Evolutionary conservation across 257 asterid species (phyloP).

Genomic region (Nicotiana obtusifolia): DNA sequence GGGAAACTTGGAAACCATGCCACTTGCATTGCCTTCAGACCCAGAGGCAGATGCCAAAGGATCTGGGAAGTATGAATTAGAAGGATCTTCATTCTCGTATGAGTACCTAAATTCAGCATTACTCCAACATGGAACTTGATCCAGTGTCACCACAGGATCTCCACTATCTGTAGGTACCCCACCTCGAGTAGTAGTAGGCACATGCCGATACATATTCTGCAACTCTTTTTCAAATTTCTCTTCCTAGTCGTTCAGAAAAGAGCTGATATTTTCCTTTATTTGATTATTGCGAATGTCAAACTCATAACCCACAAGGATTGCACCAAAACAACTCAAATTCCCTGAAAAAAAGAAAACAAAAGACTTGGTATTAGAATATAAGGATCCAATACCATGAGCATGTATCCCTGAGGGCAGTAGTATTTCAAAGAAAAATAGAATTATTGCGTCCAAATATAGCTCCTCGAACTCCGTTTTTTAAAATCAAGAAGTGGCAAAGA

Average conservation of each 20-base stretch:
- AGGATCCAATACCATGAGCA: background rate
- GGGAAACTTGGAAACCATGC: constrained; percentile 71
- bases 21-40: constrained; percentile 56
- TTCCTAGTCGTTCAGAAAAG: constrained; percentile 6
- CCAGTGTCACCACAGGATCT: constrained; percentile 65
- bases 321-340: background rate
- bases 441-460: background rate
- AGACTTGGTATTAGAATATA: background rate
- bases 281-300: background rate
- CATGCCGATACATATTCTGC: constrained; percentile 45
- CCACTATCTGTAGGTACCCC: constrained; percentile 72
- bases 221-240: constrained; percentile 27
- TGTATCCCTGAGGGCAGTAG: background rate
- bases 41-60: constrained; percentile 65
- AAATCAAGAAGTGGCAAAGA: background rate
- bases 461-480: background rate
- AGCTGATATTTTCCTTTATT: background rate
- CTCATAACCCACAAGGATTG: background rate
- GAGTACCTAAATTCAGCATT: constrained; percentile 61
- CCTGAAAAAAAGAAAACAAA: background rate
- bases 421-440: background rate
- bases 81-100: constrained; percentile 54
- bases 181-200: constrained; percentile 56
- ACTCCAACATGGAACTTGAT: constrained; percentile 81
- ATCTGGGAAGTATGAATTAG: constrained; percentile 50